Evolutionary conservation across 1,284 basidiomycete species (phyloP).

Genomic region (Melampsora larici-populina): DNA sequence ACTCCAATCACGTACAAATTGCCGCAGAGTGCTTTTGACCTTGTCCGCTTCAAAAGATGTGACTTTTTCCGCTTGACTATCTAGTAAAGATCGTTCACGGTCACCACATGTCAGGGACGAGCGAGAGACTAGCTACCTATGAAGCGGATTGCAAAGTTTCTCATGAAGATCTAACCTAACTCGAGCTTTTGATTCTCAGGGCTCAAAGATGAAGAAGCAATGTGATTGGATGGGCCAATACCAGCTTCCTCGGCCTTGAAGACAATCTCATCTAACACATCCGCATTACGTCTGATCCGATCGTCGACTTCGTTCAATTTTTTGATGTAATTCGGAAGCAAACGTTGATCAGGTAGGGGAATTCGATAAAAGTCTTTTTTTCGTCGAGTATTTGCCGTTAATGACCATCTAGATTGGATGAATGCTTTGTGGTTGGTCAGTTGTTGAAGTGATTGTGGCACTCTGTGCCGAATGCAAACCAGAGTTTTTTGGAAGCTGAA

Average conservation of each 20-base stretch:
- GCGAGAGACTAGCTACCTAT: background rate
- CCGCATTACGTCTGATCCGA: slow-evolving; percentile 31
- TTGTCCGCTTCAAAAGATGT: slow-evolving; percentile 45
- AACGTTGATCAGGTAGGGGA: slow-evolving; percentile 13
- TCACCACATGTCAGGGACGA: too few species aligned
- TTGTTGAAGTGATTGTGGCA: too few species aligned
- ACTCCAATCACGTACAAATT: slow-evolving; percentile 87
- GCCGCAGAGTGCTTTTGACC: slow-evolving; percentile 72
- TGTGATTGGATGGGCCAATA: background rate
- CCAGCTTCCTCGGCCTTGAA: slow-evolving; percentile 17
- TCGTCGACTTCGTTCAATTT: slow-evolving; percentile 39
- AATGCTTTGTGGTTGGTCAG: too few species aligned
- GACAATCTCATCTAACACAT: slow-evolving; percentile 27
- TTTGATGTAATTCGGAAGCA: slow-evolving; percentile 12
- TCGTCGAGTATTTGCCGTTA: slow-evolving; percentile 25
- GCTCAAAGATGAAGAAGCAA: background rate
- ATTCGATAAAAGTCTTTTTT: slow-evolving; percentile 32
- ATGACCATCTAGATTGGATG: slow-evolving; percentile 10
- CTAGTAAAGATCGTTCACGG: too few species aligned
- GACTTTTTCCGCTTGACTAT: slow-evolving; percentile 63
- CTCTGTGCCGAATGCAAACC: too few species aligned
- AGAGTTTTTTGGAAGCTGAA: background rate
- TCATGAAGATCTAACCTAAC: too few species aligned
- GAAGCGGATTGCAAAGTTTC: too few species aligned
- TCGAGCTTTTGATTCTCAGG: background rate